These are phyloP conservation scores for Hymenotorrendiella dingleyae DNA, from an alignment of 2,329 filamentous ascomycete species.

Conservation along the genomic window DNA sequence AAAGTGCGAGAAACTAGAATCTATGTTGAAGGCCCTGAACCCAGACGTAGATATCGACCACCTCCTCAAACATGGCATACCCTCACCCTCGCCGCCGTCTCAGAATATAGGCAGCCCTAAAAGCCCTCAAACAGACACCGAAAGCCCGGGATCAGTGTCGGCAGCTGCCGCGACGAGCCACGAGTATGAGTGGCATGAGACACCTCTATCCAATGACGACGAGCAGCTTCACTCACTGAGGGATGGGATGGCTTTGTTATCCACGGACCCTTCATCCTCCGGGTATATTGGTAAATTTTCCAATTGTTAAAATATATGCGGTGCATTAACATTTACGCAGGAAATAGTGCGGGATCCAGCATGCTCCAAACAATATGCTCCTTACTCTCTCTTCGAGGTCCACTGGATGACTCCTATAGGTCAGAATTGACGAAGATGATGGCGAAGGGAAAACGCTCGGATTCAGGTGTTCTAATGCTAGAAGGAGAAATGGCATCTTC, in stretches of 20 bases:
- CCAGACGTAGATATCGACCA: conserved; percentile 14
- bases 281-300: conserved; percentile 28
- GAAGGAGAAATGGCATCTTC: conserved; percentile 21
- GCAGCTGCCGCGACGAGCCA: too few species aligned
- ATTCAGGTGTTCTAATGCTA: conserved; percentile 7
- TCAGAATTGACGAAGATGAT: conserved; percentile 8
- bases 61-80: conserved; percentile 11
- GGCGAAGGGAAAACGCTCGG: conserved; percentile 6
- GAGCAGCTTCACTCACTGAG: conserved; percentile 30
- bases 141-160: conserved; percentile 13
- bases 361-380: conserved; percentile 13
- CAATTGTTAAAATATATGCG: neutral
- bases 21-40: conserved; percentile 10
- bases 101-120: conserved; percentile 10
- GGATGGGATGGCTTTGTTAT: conserved; percentile 33
- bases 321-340: neutral
- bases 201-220: conserved; percentile 12
- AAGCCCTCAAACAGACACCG: conserved; percentile 10
- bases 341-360: conserved; percentile 13
- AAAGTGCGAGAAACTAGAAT: conserved; percentile 9
- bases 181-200: conserved; percentile 17
- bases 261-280: conserved; percentile 30
- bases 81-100: conserved; percentile 5
- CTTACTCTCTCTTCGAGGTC: conserved; percentile 8
- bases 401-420: conserved; percentile 7